phyloP scores from a whole-genome alignment of 2,329 filamentous ascomycete species.

The Fusarium liriodendri region DNA sequence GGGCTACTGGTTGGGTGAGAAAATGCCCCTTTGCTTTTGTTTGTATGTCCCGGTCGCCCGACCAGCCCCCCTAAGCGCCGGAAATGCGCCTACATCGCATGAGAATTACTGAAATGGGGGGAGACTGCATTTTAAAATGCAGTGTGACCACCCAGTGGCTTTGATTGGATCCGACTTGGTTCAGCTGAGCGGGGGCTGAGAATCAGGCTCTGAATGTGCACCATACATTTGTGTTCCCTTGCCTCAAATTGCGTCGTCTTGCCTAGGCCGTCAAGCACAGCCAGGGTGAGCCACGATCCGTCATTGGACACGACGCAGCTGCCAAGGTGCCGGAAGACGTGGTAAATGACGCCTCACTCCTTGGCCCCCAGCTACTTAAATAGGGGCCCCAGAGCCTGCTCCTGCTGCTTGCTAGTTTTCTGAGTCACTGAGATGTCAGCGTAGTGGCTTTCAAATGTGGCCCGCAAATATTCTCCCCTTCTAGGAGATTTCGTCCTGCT shows the following conservation, averaged over 20 bases:
- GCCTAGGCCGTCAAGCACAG: background rate
- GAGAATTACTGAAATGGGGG: background rate
- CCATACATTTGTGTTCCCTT: background rate
- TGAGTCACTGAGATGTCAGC: background rate
- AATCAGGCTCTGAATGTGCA: background rate
- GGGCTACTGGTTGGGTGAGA: background rate
- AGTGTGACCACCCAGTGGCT: background rate
- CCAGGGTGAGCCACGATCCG: background rate
- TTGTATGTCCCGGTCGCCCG: background rate
- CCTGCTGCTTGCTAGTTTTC: background rate
- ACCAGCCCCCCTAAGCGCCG: background rate
- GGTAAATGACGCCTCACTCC: too few relatives aligned
- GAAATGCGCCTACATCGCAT: background rate
- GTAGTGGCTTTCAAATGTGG: too few relatives aligned
- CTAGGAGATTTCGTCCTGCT: background rate
- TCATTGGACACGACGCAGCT: background rate
- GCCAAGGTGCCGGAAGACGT: too few relatives aligned
- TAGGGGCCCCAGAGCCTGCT: background rate
- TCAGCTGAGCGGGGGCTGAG: background rate
- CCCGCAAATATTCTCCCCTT: background rate
- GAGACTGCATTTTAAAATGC: background rate
- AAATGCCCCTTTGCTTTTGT: background rate
- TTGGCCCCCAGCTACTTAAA: background rate
- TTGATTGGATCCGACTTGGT: background rate
- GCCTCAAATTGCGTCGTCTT: background rate